Evolutionary conservation across 345 rosid species (phyloP).

Genomic region (Mallotus nudiflorus): DNA sequence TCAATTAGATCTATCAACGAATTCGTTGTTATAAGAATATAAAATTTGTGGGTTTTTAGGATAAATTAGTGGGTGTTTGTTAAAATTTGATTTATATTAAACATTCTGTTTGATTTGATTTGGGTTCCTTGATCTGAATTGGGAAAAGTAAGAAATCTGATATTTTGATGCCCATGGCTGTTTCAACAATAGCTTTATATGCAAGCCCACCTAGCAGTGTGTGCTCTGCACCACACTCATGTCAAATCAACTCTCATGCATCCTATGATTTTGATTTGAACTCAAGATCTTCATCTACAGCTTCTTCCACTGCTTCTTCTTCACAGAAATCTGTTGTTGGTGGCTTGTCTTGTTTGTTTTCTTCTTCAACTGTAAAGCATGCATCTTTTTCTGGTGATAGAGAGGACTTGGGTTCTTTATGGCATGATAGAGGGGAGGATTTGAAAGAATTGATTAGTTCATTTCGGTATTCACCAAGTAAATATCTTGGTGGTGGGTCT

Average conservation of each 20-base stretch:
- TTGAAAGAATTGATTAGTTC: constrained; percentile 73
- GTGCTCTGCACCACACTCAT: constrained; percentile 64
- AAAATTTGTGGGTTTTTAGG: constrained; percentile 12
- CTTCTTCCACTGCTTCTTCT: constrained; percentile 49
- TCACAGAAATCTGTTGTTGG: constrained; percentile 64
- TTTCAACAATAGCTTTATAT: constrained; percentile 77
- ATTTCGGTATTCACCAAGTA: constrained; percentile 55
- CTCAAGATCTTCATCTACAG: constrained; percentile 58
- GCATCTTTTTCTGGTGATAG: constrained; percentile 44
- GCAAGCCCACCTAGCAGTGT: constrained; percentile 79
- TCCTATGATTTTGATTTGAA: constrained; percentile 68
- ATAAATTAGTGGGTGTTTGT: constrained; percentile 21
- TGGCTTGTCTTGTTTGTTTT: constrained; percentile 78
- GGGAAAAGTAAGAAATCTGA: neutral
- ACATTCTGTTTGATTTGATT: constrained; percentile 22
- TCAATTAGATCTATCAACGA: constrained; percentile 16
- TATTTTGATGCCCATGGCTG: constrained; percentile 51
- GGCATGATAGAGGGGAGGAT: constrained; percentile 62
- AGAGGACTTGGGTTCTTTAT: constrained; percentile 52
- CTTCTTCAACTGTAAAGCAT: constrained; percentile 50
- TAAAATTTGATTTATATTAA: constrained; percentile 8
- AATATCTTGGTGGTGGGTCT: constrained; percentile 44
- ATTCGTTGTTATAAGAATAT: neutral
- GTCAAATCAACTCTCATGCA: constrained; percentile 59
- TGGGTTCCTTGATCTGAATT: constrained; percentile 11